Evolutionary conservation across 148 eudicot genomes (phyloP), one percentile per base, ranked within the genome.

Genomic region (Amaranthus palmeri): DNA sequence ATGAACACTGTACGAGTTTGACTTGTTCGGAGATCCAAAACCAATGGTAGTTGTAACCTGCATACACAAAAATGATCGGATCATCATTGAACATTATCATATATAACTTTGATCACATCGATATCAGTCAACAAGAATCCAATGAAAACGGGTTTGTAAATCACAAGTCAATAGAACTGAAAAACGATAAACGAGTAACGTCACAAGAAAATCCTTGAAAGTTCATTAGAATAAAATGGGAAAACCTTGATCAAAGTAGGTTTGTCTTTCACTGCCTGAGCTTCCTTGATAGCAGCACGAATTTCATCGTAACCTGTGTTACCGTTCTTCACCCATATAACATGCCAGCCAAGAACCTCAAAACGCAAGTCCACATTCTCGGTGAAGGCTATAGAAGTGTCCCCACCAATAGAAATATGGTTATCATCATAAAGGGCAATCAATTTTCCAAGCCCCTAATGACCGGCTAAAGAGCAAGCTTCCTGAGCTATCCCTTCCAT

Each of bases 41-140:
- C 91, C 91, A 57, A 83, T 85, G 3, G 88, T 85, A n/a, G 91
- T 87, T 3, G 91, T 87, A 42, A 87, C 83, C 91, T 87, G 81
- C 69, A 79, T 54, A 52, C 5, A 65, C 40, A 74, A 51, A n/a
- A 61, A 47, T 67, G 40, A 12, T 10, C 53, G 8, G 14, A 69
- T 49, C 58, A 69, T 18, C 9, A 60, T 4, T 44, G 53, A 63
- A 65, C n/a, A 72, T 41, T 4, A n/a, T 12, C 46, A 54, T n/a
- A n/a, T 14, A n/a, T n/a, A n/a, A n/a, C n/a, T n/a, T n/a, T n/a
- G n/a, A n/a, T n/a, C 18, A 56, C 5, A 4, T 7, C 11, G 17
- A 25, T n/a, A 17, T 58, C 3, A 6, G 61, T 58, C 2, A 58
- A 1, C 60, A 14, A 6, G 6, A 6, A 45, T 8, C 12, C 14